Percentiles rank a stretch among this genome's conserved stretches.
Evolutionary conservation across 805 yeast genomes (phyloP).

Genomic region (Yamadazyma phyllophila): DNA sequence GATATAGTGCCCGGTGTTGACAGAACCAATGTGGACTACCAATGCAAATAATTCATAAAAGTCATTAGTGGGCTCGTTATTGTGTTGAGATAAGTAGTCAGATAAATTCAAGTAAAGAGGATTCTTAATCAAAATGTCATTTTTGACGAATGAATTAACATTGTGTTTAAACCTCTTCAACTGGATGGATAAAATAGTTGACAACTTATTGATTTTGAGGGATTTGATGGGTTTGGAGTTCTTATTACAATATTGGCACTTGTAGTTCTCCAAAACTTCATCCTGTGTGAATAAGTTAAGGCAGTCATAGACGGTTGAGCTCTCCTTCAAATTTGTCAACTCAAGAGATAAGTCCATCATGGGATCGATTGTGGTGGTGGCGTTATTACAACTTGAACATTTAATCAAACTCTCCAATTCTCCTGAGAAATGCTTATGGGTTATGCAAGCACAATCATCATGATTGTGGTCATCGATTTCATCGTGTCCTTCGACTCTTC

Average conservation of each 20-base stretch:
- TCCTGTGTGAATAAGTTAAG: conserved; percentile 71
- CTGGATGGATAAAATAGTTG: conserved; percentile 81
- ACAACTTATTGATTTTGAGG: conserved; percentile 63
- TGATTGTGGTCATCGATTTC: conserved; percentile 1
- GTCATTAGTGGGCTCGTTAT: conserved; percentile 25
- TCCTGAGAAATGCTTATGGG: conserved; percentile 83
- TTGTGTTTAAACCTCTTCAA: conserved; percentile 75
- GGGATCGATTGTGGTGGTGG: conserved; percentile 79
- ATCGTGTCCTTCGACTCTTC: conserved; percentile 16
- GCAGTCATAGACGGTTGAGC: conserved; percentile 55
- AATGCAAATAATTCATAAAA: conserved; percentile 83
- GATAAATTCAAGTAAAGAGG: conserved; percentile 74
- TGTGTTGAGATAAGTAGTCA: conserved; percentile 49
- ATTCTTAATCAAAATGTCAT: conserved; percentile 70
- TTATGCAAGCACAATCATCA: conserved; percentile 64
- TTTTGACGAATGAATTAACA: conserved; percentile 49
- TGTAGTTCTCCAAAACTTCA: conserved; percentile 74
- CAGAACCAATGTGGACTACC: conserved; percentile 87
- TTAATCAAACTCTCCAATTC: conserved; percentile 74
- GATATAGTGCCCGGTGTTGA: conserved; percentile 93
- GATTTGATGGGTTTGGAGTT: conserved; percentile 65
- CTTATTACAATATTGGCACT: conserved; percentile 63
- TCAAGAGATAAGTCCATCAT: conserved; percentile 86
- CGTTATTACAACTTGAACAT: conserved; percentile 65
- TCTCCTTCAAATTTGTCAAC: conserved; percentile 39